Conservation (phyloP, 768 basidiomycete species). For the Kwoniella sp. region DNA sequence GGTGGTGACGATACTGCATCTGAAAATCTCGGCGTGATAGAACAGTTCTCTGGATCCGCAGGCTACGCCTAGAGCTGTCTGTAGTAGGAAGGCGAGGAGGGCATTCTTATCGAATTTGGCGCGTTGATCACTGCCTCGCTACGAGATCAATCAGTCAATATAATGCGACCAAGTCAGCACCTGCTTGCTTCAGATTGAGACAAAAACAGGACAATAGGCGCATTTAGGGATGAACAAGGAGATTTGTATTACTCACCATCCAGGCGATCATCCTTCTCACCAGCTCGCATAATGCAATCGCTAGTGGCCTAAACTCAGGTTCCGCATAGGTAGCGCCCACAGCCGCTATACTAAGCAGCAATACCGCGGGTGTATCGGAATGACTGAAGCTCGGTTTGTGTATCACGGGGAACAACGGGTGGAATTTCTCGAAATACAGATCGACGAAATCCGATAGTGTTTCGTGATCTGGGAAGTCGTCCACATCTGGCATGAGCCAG, state of each 20-base stretch:
- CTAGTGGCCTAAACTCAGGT: constrained; percentile 42
- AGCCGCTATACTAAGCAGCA: constrained; percentile 38
- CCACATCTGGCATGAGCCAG: constrained; percentile 44
- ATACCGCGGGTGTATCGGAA: constrained; percentile 33
- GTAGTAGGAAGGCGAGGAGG: constrained; percentile 39
- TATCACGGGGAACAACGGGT: constrained; percentile 44
- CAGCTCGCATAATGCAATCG: constrained; percentile 46
- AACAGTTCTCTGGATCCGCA: constrained; percentile 50
- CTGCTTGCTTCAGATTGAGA: too few species aligned
- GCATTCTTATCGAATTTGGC: constrained; percentile 43
- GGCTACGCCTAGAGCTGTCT: constrained; percentile 36
- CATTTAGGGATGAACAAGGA: too few species aligned
- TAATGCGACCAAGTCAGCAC: not conserved
- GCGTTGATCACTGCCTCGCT: constrained; percentile 50
- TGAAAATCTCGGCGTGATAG: constrained; percentile 46
- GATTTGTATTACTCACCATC: constrained; percentile 48
- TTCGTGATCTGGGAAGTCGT: constrained; percentile 46
- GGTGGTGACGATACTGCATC: constrained; percentile 42
- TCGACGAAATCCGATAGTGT: constrained; percentile 48
- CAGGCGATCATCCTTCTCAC: constrained; percentile 45
- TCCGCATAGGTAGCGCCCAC: constrained; percentile 49
- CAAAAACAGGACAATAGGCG: too few species aligned
- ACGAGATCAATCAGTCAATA: not conserved
- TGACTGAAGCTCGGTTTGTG: constrained; percentile 36
- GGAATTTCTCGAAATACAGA: constrained; percentile 49